Conservation (phyloP, 352 stramenopile species). For the Globisporangium uncinulatum region DNA sequence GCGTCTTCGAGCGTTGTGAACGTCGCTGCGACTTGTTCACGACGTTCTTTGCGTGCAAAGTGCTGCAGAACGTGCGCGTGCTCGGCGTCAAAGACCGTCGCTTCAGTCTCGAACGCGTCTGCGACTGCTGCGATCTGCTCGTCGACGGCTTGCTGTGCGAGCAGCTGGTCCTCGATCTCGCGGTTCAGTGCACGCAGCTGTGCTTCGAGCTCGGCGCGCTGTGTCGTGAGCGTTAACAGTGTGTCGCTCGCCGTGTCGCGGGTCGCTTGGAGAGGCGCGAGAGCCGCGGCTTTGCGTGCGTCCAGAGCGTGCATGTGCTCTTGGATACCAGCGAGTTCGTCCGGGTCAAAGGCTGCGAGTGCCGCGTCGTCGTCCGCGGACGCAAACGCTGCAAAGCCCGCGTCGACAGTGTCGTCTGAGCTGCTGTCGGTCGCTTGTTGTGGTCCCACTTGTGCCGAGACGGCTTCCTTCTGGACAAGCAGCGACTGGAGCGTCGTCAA, state of each 20-base stretch:
- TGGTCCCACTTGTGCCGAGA: no score
- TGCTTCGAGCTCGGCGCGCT: slow-evolving; percentile 47
- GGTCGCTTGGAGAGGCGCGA: slow-evolving; percentile 29
- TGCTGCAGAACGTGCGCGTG: slow-evolving; percentile 39
- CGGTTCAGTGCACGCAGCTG: slow-evolving; percentile 43
- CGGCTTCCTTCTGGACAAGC: neutral
- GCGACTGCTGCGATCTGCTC: slow-evolving; percentile 42
- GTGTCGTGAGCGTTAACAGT: slow-evolving; percentile 25
- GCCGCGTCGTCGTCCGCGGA: slow-evolving; percentile 12
- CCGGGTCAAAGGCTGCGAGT: slow-evolving; percentile 20
- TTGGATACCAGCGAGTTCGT: slow-evolving; percentile 30
- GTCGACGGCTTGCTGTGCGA: slow-evolving; percentile 33
- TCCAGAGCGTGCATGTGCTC: slow-evolving; percentile 30
- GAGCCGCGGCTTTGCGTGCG: slow-evolving; percentile 27
- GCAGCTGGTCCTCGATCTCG: slow-evolving; percentile 36
- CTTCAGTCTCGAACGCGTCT: slow-evolving; percentile 39
- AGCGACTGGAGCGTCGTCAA: slow-evolving; percentile 23
- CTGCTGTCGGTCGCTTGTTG: neutral
- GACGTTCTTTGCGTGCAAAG: slow-evolving; percentile 29
- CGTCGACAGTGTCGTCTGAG: neutral
- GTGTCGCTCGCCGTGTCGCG: slow-evolving; percentile 12
- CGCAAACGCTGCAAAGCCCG: slow-evolving; percentile 8
- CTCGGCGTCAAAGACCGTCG: slow-evolving; percentile 33
- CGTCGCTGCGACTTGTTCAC: slow-evolving; percentile 29
- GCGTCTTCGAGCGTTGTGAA: slow-evolving; percentile 28